Evolutionary conservation across 2,329 filamentous ascomycete genomes (phyloP).

Genomic region (Ceratocystis diversiconidia): DNA sequence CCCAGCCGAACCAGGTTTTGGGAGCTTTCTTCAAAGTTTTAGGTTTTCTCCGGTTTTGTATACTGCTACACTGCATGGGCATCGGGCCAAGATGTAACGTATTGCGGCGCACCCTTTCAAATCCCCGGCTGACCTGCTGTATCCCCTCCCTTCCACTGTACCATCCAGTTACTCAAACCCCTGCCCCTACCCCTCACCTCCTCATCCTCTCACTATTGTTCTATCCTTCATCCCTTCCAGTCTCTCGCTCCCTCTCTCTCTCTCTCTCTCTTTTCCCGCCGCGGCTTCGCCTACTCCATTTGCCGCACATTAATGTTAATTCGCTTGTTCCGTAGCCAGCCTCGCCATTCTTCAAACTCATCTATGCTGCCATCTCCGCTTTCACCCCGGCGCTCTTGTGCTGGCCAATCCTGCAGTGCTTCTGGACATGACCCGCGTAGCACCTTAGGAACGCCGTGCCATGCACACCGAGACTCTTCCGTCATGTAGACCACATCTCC

Average conservation of each 20-base stretch:
- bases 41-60: not conserved
- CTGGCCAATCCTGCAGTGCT: constrained; percentile 63
- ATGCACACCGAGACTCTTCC: constrained; percentile 66
- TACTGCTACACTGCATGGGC: not conserved
- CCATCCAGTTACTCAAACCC: not conserved
- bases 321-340: constrained; percentile 79
- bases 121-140: not conserved
- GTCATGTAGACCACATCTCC: constrained; percentile 90
- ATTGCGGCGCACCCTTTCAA: not conserved
- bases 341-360: constrained; percentile 56
- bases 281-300: constrained; percentile 46
- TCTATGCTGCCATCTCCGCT: constrained; percentile 21
- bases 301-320: constrained; percentile 89
- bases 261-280: no score
- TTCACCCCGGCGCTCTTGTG: constrained; percentile 22
- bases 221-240: not conserved
- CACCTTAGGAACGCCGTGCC: constrained; percentile 90
- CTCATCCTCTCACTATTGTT: constrained; percentile 26
- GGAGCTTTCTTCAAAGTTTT: no score
- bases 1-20: no score
- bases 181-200: not conserved
- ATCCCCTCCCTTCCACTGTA: not conserved
- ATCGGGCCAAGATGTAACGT: not conserved
- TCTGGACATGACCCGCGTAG: constrained; percentile 63
- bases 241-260: not conserved